Evolutionary conservation across 2,329 filamentous ascomycete species (phyloP).

Genomic region (Pseudogymnoascus sp.): DNA sequence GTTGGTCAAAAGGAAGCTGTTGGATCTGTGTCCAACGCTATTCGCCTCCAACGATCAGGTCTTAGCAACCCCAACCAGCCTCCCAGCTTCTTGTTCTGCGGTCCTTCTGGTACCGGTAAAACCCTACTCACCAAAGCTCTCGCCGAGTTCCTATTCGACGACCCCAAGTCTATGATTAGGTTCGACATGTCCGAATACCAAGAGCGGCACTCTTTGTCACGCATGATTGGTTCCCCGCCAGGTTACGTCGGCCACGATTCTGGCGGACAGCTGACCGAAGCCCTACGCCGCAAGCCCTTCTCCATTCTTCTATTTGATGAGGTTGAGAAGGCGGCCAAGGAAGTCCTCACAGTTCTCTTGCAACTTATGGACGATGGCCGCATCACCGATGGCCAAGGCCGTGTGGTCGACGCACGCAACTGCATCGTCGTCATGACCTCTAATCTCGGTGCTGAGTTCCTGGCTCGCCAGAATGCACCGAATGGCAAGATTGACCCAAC

Average conservation of each 20-base stretch:
- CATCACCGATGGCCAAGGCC: constrained; percentile 95
- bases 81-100: constrained; percentile 97
- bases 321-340: constrained; percentile 97
- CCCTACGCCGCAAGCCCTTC: constrained; percentile 87
- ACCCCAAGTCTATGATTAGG: constrained; percentile 93
- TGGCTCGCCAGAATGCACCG: constrained; percentile 67
- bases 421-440: constrained; percentile 99
- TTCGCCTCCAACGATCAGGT: constrained; percentile 88
- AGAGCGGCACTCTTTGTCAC: constrained; percentile 86
- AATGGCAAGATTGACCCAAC: constrained; percentile 81
- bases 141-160: constrained; percentile 96
- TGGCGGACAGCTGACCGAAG: constrained; percentile 91
- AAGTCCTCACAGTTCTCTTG: constrained; percentile 91
- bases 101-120: constrained; percentile 96
- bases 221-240: constrained; percentile 96
- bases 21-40: constrained; percentile 86
- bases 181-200: constrained; percentile 99
- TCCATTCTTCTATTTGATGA: constrained; percentile 97
- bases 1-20: constrained; percentile 94
- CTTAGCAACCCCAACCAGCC: constrained; percentile 94
- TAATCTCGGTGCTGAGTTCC: constrained; percentile 89
- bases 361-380: constrained; percentile 99
- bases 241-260: constrained; percentile 96
- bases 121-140: constrained; percentile 94
- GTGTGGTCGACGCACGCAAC: constrained; percentile 90